These are phyloP conservation scores for Laburnicola sp. DNA, from an alignment of 2,329 filamentous ascomycete genomes.

Conservation along the genomic window DNA sequence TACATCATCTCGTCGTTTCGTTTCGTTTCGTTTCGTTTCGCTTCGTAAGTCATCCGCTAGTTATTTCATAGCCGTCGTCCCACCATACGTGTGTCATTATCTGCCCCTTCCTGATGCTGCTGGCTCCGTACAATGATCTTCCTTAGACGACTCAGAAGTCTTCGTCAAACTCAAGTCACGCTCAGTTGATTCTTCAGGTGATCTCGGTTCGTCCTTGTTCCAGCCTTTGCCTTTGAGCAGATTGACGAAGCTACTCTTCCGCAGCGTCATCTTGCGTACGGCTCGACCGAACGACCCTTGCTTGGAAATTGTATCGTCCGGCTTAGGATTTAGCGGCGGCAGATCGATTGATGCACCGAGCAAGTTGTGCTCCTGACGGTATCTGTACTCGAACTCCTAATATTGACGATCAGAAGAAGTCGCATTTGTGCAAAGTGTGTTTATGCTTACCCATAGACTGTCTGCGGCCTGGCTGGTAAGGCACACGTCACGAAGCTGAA, in stretches of 20 bases:
- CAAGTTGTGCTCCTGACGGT: slow-evolving; percentile 35
- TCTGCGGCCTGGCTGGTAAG: slow-evolving; percentile 33
- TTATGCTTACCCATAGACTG: slow-evolving; percentile 36
- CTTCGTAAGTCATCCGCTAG: neutral
- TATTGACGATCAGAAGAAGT: neutral
- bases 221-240: slow-evolving; percentile 40
- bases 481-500: slow-evolving; percentile 37
- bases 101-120: neutral
- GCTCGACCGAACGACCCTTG: slow-evolving; percentile 36
- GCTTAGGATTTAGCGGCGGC: slow-evolving; percentile 24
- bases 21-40: neutral
- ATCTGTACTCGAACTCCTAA: slow-evolving; percentile 42
- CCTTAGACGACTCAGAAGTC: neutral
- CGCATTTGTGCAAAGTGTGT: neutral
- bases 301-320: slow-evolving; percentile 19
- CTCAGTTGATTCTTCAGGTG: slow-evolving; percentile 1
- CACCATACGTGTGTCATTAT: neutral
- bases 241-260: slow-evolving; percentile 41
- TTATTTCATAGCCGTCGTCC: slow-evolving; percentile 8
- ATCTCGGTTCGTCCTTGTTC: slow-evolving; percentile 24
- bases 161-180: neutral
- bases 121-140: neutral
- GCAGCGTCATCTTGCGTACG: slow-evolving; percentile 39
- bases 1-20: slow-evolving; percentile 4
- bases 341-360: slow-evolving; percentile 22